Base-by-base conservation (phyloP, 2,329 filamentous ascomycete species). In the Aulographum hederae region DNA sequence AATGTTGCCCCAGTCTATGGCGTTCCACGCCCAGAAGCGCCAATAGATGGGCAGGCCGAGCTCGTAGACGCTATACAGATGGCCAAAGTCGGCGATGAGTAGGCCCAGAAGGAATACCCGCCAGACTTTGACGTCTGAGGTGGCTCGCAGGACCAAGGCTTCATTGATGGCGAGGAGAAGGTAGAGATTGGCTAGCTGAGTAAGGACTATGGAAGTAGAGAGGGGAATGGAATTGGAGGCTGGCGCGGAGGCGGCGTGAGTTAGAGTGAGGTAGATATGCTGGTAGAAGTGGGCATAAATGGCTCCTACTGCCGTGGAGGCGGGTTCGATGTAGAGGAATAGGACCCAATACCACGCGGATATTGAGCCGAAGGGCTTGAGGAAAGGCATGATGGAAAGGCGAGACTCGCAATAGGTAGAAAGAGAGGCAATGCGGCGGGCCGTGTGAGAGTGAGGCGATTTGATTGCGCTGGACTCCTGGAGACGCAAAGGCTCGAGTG, bases 151-250 rank as follows among this genome's bases (percentile, higher is more conserved):
- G 10, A 86, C 73, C 16, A 82, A 54, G 2, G 76, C 77, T 54
- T 89, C 78, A 54, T 78, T 81, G 44, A 86, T 53, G 34, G 76
- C 70, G 51, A 85, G 80, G 35, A 79, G 66, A 25, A 85, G 52
- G 54, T 85, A 86, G 38, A 85, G 60, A 52, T 82, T 85, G 27
- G 75, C 76, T 19, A 86, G 65, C 54, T 86, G 79, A 13, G 72
- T 70, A 43, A 85, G 60, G 26, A 71, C 70, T 36, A 84, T 69
- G 6, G 68, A 65, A 1, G 75, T 77, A 26, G 63, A 65, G 21
- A 65, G 54, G 2, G 76, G 69, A 5, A 74, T 50, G 16, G 45
- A 45, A 32, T 35, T 52, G 42, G 27, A 14, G 39, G 55, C 39
- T 35, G 64, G 52, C 2, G 64, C 58, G 5, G 68, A 64, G 3